Evolutionary conservation across 306 rosid species (phyloP), one percentile per base, ranked within the genome.

Genomic region (Bauhinia variegata): DNA sequence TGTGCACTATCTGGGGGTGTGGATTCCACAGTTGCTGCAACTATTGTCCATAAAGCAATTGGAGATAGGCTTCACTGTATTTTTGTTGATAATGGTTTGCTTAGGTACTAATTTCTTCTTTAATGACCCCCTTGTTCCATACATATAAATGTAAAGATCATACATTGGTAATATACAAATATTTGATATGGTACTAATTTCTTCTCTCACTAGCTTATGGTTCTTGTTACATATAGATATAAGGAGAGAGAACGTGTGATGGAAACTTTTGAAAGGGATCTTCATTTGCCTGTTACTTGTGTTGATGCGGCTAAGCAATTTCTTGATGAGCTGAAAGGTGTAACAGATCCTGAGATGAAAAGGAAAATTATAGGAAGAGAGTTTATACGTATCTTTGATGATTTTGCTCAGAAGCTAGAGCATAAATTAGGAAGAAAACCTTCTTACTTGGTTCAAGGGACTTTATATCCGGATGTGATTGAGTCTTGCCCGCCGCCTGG

Each of bases 401-500:
- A 68, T 46, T 93, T 88, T 80, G 97, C 88, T 31, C 89, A 79
- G 5, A 87, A 84, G 34, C 67, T 93, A 44, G 96, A 88, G 78
- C 39, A 67, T 44, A 86, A 83, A 65, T 11, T 86, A 11, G 97
- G 99, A 28, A 84, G 11, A 42, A 84, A 48, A 48, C 96, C 99
- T 4, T 37, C 80, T 50, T 90, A 69, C 73, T 77, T 93, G 85
- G 97, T 93, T 46, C 99, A 90, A 54, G 97, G 99, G 57, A 93
- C 99, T 17, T 79, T 93, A 67, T 93, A 93, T 67, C 99, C 99
- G 0, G 97, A 93, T 75, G 97, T 93, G 65, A 93, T 93, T 78
- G 99, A 93, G 72, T 93, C 99, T 57, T 93, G 99, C 51, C 99
- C 99, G 2, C 99, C 97, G 0, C 99, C 99, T 59, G 99, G 99